Base-by-base conservation (phyloP, 2,329 filamentous ascomycete genomes). In the Arthrobotrys conoides region DNA sequence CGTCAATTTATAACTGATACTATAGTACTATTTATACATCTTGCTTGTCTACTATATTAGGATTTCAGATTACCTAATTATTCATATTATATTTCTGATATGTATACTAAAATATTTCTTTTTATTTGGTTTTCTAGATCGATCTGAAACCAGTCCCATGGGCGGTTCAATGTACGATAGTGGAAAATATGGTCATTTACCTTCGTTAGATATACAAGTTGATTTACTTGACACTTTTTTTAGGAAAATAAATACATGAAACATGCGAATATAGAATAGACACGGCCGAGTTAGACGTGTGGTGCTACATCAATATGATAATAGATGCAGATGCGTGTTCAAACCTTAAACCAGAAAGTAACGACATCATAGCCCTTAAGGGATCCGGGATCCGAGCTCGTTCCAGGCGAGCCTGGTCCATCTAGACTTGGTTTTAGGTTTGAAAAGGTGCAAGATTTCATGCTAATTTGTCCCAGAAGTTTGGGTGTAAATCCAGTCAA, bases 201-300 rank as follows among this genome's bases (percentile, higher is more conserved):
- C 24, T 55, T 55, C 27, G 9, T 33, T 33, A 30, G 51, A 55
- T 55, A 55, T 33, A n/a, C n/a, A 12, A 53, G 20, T n/a, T 5
- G 2, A 20, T 53, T 18, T n/a, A 46, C 16, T 18, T 33, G 51
- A 55, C 22, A 55, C 4, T 18, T 18, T 55, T 53, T n/a, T 24
- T 18, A 27, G 3, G 16, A 22, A 48, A 8, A 27, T 24, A 55
- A 16, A 30, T 5, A 6, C 12, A 12, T 24, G 18, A 24, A 49
- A 49, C 16, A 9, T 49, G 24, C 49, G 49, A 53, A 53, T 53
- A 53, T 33, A 33, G 49, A 33, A 53, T 53, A 53, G 49, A 12
- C 49, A 9, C 22, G 24, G 49, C 49, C 49, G 49, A 30, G 5
- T 8, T 49, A 8, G 18, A 22, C 8, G 46, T 49, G 2, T 49